Base-by-base conservation (phyloP, 306 rosid species). In the Quercus aquifolioides region DNA sequence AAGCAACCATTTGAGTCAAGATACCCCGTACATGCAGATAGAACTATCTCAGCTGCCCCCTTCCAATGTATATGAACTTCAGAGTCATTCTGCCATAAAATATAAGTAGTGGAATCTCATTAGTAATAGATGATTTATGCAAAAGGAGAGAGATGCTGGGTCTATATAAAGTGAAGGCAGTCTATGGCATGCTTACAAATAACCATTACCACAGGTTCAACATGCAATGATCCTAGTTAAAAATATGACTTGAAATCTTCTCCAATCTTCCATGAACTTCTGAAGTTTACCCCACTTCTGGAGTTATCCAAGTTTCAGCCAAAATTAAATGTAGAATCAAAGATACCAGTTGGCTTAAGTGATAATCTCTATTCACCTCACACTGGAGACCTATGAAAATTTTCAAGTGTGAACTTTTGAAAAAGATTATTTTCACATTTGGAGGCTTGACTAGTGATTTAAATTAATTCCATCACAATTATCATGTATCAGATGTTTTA, bases 31-130 rank as follows among this genome's bases (percentile, higher is more conserved):
- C 99, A 95, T 10, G 97, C 68, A 73, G 87, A 85, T 59, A 95
- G 75, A 69, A 95, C 90, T 65, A 95, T 90, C 88, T 95, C 99
- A 17, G 98, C 99, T 52, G 99, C 99, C 76, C 99, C 99, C 83
- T 95, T 95, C 99, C 99, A 95, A 74, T 95, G 97, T 80, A 95
- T 86, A 81, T 90, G 91, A 77, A 90, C 94, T 85, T 76, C 74
- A 74, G 94, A 88, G 78, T 89, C 88, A 73, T 5, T 81, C 99
- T 95, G 86, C 82, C 83, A 71, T 12, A 68, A 89, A 70, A 83
- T 49, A 69, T 70, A 75, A 69, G 74, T 3, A 73, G 55, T n/a
- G 69, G 28, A 51, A 62, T 71, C 74, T 46, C 55, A 80, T 75
- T 51, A 80, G 75, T 21, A 9, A 25, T 70, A 31, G 60, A 67